Base-by-base conservation (phyloP, 768 basidiomycete species). In the Tulasnella sp. region DNA sequence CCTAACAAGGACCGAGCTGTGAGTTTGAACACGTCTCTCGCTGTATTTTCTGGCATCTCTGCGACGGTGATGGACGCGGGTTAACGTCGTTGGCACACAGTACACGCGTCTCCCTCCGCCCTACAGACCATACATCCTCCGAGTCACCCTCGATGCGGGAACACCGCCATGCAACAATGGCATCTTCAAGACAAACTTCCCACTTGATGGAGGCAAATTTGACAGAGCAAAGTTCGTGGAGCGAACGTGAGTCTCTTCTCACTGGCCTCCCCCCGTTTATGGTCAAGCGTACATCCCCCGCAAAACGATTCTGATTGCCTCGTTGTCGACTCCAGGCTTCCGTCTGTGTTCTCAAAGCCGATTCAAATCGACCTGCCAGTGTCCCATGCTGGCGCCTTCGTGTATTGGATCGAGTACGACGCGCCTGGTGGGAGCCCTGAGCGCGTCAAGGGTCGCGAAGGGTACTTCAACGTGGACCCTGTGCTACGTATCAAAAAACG, bases 381-480 rank as follows among this genome's bases (percentile, higher is more conserved):
- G 71, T 92, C 90, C 3, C 89, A 92, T 61, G 89, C 96, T 0
- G 96, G 96, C 53, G 91, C 93, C 0, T 99, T 97, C 72, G 79
- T 85, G 55, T 98, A 88, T 70, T 96, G 84, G 82, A 73, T 99
- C 42, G 93, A 97, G 70, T 91, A 96, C 66, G 89, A 90, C 59
- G 62, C 64, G 14, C 60, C 66, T 5, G 62, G 36, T 19, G 77
- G 77, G 6, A 75, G 76, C 41, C 80, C 78, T 9, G 70, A 79
- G 51, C 81, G 92, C 57, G 69, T 85, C 58, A 83, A 81, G 62
- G 89, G 92, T 48, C 79, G 88, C 49, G 81, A 87, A 62, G 93
- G 92, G 6, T 98, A 90, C 72, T 97, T 99, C 72, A 94, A 94
- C 69, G 81, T 99, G 61, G 94, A 98, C 65, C 94, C 94, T 21